Base-by-base conservation (phyloP, 2,329 filamentous ascomycete genomes). In the Sporothrix luriei region DNA sequence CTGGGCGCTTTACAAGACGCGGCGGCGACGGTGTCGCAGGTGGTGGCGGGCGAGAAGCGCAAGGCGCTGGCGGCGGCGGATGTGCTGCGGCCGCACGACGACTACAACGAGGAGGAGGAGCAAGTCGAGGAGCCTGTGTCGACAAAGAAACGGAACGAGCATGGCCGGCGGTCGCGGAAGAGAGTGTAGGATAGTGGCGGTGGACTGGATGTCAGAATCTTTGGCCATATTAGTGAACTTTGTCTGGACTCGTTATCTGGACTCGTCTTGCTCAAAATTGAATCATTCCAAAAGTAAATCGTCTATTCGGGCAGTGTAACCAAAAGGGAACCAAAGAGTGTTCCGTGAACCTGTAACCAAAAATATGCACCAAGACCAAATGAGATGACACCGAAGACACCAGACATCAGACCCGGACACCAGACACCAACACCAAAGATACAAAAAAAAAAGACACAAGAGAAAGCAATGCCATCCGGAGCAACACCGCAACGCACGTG, bases 271-370 rank as follows among this genome's bases (percentile, higher is more conserved):
- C 16, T 48, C 13, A 48, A 48, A 48, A 48, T 48, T 46, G 43
- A 48, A 48, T 48, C 13, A 82, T 21, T 21, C 55, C 19, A 40
- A 61, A 48, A 48, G 14, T 6, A 48, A 48, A 48, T 33, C 33
- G 33, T 33, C 6, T 33, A 33, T 33, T 5, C 33, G 9, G 5
- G 33, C 29, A 5, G 33, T 19, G 43, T 40, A 21, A 13, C 49
- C 21, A n/a, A n/a, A 51, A 7, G 19, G 3, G 19, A 21, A n/a
- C 1, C 49, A 2, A 51, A 24, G 11, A n/a, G 21, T 51, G 49
- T 51, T n/a, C 49, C 13, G 54, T 54, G 46, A 33, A 5, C 29
- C 33, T 16, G 52, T 24, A n/a, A 29, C 33, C 38, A 40, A 67
- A 49, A 67, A 67, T 11, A 57, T 61, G 55, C 55, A 61, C 55